phyloP scores from a whole-genome alignment of 164 flowering plant species.

The Akebia trifoliata region DNA sequence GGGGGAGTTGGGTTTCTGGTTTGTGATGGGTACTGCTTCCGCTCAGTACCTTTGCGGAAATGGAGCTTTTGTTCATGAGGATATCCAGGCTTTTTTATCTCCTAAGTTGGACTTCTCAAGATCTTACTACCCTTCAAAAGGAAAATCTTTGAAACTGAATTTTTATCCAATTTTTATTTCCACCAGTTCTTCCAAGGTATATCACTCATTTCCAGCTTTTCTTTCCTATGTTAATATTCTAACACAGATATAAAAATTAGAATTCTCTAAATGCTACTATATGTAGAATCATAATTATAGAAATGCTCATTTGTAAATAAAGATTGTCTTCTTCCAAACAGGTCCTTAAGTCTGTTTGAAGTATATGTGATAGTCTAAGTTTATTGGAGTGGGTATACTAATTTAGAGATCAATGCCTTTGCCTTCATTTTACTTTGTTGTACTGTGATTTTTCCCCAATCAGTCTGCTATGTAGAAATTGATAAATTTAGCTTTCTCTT shows the following conservation, averaged over 20 bases:
- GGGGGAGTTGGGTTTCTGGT: slow-evolving; percentile 19
- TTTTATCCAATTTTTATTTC: slow-evolving; percentile 24
- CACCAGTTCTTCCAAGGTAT: slow-evolving; percentile 36
- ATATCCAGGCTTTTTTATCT: slow-evolving; percentile 16
- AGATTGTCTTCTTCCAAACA: too few relatives aligned
- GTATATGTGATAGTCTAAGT: too few relatives aligned
- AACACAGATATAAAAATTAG: neutral
- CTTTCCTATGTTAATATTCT: neutral
- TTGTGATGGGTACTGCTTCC: slow-evolving; percentile 44
- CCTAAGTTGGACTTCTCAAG: slow-evolving; percentile 25
- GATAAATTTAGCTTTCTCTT: too few relatives aligned
- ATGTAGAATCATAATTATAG: neutral
- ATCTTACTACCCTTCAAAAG: slow-evolving; percentile 21
- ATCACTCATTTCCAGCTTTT: neutral
- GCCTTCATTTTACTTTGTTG: too few relatives aligned
- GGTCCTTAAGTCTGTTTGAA: too few relatives aligned
- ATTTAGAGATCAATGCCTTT: too few relatives aligned
- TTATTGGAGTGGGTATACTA: too few relatives aligned
- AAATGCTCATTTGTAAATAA: neutral
- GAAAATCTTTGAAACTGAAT: slow-evolving; percentile 25
- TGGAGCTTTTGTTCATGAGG: slow-evolving; percentile 19
- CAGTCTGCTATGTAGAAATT: too few relatives aligned
- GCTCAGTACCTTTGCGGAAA: slow-evolving; percentile 40
- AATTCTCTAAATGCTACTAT: neutral
- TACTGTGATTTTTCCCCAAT: too few relatives aligned